phyloP scores from a whole-genome alignment of 83 land plant species.

The Thuja plicata region DNA sequence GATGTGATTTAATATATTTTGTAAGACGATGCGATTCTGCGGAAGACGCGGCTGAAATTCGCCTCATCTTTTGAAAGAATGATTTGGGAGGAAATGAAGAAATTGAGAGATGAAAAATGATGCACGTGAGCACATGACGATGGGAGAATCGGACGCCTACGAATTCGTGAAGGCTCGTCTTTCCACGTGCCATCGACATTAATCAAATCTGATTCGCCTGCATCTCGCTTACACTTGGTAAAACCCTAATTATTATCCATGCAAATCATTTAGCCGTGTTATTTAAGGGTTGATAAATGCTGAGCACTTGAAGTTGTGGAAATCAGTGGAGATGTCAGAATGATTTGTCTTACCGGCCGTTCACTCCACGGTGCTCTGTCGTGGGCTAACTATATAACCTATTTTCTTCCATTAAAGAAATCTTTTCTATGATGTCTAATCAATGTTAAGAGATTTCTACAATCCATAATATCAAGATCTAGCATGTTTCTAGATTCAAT shows the following conservation, averaged over 20 bases:
- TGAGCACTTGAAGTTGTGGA: background rate
- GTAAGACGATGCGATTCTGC: slow-evolving; percentile 7
- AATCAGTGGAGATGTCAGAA: too few relatives aligned
- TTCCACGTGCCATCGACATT: background rate
- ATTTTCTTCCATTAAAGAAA: too few relatives aligned
- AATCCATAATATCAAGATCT: too few relatives aligned
- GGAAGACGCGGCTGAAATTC: slow-evolving; percentile 12
- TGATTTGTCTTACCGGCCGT: too few relatives aligned
- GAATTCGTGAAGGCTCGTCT: slow-evolving; percentile 1
- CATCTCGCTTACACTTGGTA: background rate
- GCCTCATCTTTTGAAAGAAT: slow-evolving; percentile 9
- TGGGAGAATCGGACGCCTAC: slow-evolving; percentile 5
- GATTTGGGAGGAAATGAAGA: background rate
- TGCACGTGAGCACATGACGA: slow-evolving; percentile 17
- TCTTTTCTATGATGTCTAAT: too few relatives aligned
- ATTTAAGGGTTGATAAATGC: background rate
- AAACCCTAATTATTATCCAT: background rate
- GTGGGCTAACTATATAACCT: too few relatives aligned
- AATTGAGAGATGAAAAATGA: background rate
- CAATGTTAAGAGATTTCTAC: too few relatives aligned
- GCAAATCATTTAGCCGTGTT: background rate
- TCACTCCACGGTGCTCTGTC: too few relatives aligned
- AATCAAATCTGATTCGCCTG: background rate
- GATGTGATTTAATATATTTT: background rate
- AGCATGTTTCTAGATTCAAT: too few relatives aligned